phyloP scores from a whole-genome alignment of 306 rosid genomes.

The Cucurbita argyrosperma region DNA sequence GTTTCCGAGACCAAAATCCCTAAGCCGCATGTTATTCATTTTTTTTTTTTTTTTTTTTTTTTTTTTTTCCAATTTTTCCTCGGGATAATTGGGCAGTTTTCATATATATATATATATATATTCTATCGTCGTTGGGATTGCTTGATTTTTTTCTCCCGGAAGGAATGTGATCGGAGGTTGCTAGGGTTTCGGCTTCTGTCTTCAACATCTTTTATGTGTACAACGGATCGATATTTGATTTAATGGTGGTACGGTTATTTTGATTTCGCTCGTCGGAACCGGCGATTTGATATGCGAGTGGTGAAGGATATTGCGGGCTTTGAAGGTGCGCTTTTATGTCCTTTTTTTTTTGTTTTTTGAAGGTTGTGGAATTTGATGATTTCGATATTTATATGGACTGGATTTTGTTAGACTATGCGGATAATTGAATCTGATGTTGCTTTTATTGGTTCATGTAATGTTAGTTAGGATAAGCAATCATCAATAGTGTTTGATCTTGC shows the following conservation, averaged over 20 bases:
- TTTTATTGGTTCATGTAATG: not conserved
- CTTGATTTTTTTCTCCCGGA: conserved; percentile 11
- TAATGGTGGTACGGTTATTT: not conserved
- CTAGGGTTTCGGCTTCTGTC: conserved; percentile 49
- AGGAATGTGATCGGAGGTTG: conserved; percentile 21
- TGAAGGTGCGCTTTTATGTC: not conserved
- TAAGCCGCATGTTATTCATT: not conserved
- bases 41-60: no score
- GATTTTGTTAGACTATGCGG: not conserved
- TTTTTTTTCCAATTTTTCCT: no score
- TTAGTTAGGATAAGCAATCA: not conserved
- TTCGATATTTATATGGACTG: not conserved
- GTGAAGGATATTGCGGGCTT: not conserved
- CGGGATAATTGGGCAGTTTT: not conserved
- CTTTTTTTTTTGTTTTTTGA: not conserved
- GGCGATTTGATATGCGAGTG: not conserved
- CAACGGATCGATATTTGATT: not conserved
- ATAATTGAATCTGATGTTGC: not conserved
- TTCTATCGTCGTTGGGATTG: not conserved
- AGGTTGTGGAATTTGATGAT: not conserved
- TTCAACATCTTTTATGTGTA: not conserved
- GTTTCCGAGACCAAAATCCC: not conserved
- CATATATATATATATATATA: not conserved
- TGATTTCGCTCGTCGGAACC: not conserved
- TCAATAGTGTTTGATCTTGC: not conserved